Base-by-base conservation (phyloP, 2,329 filamentous ascomycete species). In the Dactylellina sp. region DNA sequence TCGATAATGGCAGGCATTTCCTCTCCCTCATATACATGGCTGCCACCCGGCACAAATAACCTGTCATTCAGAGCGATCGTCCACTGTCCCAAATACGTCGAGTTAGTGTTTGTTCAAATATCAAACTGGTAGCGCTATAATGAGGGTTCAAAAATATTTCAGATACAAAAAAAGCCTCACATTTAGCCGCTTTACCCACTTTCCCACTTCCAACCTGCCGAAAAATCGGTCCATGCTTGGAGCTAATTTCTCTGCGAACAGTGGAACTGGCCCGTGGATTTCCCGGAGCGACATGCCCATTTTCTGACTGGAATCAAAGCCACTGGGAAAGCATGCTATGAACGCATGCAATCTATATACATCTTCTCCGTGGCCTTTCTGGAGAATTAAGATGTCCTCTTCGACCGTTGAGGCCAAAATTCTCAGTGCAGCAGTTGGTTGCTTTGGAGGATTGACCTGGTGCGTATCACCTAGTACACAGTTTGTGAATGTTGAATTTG, bases 161-260 rank as follows among this genome's bases (percentile, higher is more conserved):
- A 5, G 9, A 32, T 9, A 32, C 28, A 11, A 12, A 7, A 76
- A 78, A 75, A 0, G 7, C 5, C 81, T 76, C 63, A 85, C 85
- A 35, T 87, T 87, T 2, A 83, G 79, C n/a, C 86, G 79, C 78
- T 84, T 85, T 1, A 83, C 83, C 50, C 80, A 81, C 77, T 82
- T 85, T 0, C 85, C 85, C 0, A 83, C 83, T 61, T 84, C 81
- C 0, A 87, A 57, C 52, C 81, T 82, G 1, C 78, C 76, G 72
- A 87, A 87, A 78, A 84, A 86, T 4, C 82, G 81, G 78, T 87
- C 85, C 85, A 87, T 86, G 70, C 85, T 86, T 0, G 80, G 77
- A 0, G 83, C 85, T 25, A 87, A 86, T 79, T 84, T 86, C 14
- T 85, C 83, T 39, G 64, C 5, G 62, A 86, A 87, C 0, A 81